Evolutionary conservation across 2,329 filamentous ascomycete genomes (phyloP), one percentile per base, ranked within the genome.

Genomic region (Tolypocladium pustulatum): DNA sequence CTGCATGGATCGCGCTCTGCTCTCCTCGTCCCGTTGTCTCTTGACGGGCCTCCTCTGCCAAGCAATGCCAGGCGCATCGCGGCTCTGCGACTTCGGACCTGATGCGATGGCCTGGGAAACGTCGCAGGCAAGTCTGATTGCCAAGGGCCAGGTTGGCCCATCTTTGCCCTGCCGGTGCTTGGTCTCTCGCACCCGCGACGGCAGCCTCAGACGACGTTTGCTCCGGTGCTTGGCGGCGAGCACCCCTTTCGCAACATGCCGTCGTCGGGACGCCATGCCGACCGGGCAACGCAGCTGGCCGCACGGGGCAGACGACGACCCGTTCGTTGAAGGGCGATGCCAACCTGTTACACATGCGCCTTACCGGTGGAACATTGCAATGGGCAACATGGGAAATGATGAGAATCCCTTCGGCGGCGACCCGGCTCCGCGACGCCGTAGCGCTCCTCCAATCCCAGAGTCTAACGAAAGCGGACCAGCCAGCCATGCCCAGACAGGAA

Each of bases 401-500:
- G 25, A n/a, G 13, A n/a, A 30, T 12, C 15, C 13, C 27, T 17
- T n/a, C 49, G 9, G 10, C 30, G 17, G 30, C 4, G 27, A 20
- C 49, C 20, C 49, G 15, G 49, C 49, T 34, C n/a, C n/a, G n/a
- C n/a, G 41, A n/a, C 41, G 41, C 22, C 40, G 5, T 3, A 5
- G 32, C 22, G 5, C 22, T 46, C 22, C 3, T 25, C 10, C 22
- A 4, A 25, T n/a, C 8, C 41, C 10, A n/a, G 22, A 27, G 4
- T 4, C 41, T 9, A 22, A 13, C 15, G 46, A 51, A 8, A 3
- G 17, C 25, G 25, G 43, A 56, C 56, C 43, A 30, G 36, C 54
- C 25, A 58, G 58, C 59, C 57, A 56, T 58, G 59, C 60, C 60
- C 49, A 49, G 59, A 62, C 61, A 63, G 58, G 59, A 61, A 63